Percentiles rank a stretch among this genome's conserved stretches.
phyloP scores from a whole-genome alignment of 306 rosid genomes.

The Hippophae rhamnoides region DNA sequence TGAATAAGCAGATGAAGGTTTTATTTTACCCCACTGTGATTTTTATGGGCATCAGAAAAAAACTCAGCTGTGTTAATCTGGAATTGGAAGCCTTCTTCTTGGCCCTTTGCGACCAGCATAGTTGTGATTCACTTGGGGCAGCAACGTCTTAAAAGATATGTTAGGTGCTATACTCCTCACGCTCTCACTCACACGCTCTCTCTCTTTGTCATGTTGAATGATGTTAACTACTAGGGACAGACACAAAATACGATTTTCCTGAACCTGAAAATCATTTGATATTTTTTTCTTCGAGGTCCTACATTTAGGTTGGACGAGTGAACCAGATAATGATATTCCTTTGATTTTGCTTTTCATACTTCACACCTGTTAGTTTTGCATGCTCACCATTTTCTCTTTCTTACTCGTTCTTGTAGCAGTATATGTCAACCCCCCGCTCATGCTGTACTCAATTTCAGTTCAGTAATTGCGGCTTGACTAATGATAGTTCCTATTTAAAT shows the following conservation, averaged over 20 bases:
- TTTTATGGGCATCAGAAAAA: slow-evolving; percentile 11
- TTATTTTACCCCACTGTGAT: slow-evolving; percentile 12
- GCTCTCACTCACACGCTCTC: background rate
- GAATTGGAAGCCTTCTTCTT: slow-evolving; percentile 59
- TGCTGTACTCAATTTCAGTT: slow-evolving; percentile 44
- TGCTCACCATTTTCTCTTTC: background rate
- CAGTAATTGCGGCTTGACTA: slow-evolving; percentile 44
- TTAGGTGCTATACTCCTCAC: slow-evolving; percentile 37
- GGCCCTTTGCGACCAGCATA: slow-evolving; percentile 77
- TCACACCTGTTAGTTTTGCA: background rate
- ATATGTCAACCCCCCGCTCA: slow-evolving; percentile 49
- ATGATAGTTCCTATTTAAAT: slow-evolving; percentile 45
- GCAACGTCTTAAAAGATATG: slow-evolving; percentile 49
- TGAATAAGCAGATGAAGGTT: slow-evolving; percentile 63
- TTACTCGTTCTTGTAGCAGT: slow-evolving; percentile 31
- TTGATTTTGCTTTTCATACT: background rate
- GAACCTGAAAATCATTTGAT: too few species aligned
- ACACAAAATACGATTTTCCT: background rate
- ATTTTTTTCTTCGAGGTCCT: too few species aligned
- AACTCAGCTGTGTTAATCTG: slow-evolving; percentile 29
- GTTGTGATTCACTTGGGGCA: slow-evolving; percentile 84
- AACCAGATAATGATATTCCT: background rate
- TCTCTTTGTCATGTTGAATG: background rate
- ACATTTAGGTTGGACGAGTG: too few species aligned
- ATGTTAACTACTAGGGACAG: background rate